These are phyloP conservation scores for Hypoxylon sp. DNA, from an alignment of 2,329 filamentous ascomycete species.

Conservation along the genomic window DNA sequence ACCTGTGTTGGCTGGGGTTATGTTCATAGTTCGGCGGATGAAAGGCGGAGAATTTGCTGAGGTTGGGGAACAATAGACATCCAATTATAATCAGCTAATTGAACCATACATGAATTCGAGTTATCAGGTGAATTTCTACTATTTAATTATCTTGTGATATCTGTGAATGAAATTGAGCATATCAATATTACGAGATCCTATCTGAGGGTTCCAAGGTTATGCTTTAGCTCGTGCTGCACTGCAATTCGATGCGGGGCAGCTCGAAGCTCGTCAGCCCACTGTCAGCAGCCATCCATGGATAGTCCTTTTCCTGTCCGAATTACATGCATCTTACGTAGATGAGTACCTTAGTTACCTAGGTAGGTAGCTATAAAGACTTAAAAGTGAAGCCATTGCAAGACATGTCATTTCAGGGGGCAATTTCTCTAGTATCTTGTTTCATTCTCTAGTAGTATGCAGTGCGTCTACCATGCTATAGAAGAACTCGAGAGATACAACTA, in stretches of 20 bases:
- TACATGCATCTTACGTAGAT: not conserved
- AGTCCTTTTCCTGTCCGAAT: slow-evolving; percentile 2
- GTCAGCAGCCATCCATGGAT: slow-evolving; percentile 8
- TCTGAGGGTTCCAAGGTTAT: not conserved
- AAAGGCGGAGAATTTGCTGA: not conserved
- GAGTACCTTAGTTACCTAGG: too few relatives aligned
- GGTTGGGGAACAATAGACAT: not conserved
- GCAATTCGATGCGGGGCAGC: slow-evolving; percentile 20
- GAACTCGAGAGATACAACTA: slow-evolving; percentile 3
- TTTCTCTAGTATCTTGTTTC: slow-evolving; percentile 13
- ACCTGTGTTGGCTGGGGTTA: not conserved
- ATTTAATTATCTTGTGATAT: not conserved
- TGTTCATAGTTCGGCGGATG: slow-evolving; percentile 25
- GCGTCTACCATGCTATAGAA: slow-evolving; percentile 7
- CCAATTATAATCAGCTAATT: not conserved
- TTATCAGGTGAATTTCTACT: not conserved
- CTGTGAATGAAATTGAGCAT: not conserved
- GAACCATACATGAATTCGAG: not conserved
- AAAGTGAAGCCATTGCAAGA: not conserved
- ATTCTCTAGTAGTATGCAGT: slow-evolving; percentile 20
- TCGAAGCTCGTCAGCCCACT: slow-evolving; percentile 18
- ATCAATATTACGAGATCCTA: too few relatives aligned
- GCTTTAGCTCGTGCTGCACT: not conserved
- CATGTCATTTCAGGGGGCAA: not conserved
- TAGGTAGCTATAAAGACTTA: not conserved